These are phyloP conservation scores for Trichoderma asperellum DNA, from an alignment of 2,329 filamentous ascomycete species.

Conservation along the genomic window DNA sequence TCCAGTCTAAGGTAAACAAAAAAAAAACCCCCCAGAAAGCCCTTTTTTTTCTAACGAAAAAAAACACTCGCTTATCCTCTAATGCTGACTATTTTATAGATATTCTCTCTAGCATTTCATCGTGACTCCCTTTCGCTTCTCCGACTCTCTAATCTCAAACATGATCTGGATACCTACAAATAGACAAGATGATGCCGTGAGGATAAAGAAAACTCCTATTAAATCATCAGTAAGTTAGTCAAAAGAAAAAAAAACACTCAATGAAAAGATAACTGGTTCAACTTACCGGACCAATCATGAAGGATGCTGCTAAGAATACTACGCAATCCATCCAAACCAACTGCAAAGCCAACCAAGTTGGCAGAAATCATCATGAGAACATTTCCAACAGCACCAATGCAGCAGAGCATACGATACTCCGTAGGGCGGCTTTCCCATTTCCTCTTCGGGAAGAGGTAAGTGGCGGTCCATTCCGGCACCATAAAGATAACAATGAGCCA, in stretches of 20 bases:
- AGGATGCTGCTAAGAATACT: constrained; percentile 76
- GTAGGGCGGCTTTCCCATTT: constrained; percentile 73
- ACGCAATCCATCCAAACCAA: constrained; percentile 85
- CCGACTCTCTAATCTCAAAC: constrained; percentile 90
- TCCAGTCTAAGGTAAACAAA: background rate
- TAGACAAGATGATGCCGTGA: constrained; percentile 70
- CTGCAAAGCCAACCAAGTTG: constrained; percentile 92
- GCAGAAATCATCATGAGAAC: constrained; percentile 94
- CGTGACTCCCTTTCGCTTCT: constrained; percentile 78
- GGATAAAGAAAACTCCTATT: constrained; percentile 71
- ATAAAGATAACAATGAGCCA: constrained; percentile 97
- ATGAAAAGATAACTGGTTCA: background rate
- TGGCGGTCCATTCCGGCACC: constrained; percentile 79
- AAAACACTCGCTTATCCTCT: constrained; percentile 12
- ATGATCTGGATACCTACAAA: constrained; percentile 91
- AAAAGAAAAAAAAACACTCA: background rate
- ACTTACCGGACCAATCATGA: constrained; percentile 69
- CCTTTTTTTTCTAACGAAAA: constrained; percentile 11
- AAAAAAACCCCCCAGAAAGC: background rate
- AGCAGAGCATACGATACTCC: constrained; percentile 78
- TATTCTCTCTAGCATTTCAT: constrained; percentile 70
- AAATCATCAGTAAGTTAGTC: constrained; percentile 33
- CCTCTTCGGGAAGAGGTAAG: constrained; percentile 70
- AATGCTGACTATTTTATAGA: constrained; percentile 8
- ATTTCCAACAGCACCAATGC: constrained; percentile 79